phyloP scores from a whole-genome alignment of 2,329 filamentous ascomycete genomes.

The Phoma herbarum region DNA sequence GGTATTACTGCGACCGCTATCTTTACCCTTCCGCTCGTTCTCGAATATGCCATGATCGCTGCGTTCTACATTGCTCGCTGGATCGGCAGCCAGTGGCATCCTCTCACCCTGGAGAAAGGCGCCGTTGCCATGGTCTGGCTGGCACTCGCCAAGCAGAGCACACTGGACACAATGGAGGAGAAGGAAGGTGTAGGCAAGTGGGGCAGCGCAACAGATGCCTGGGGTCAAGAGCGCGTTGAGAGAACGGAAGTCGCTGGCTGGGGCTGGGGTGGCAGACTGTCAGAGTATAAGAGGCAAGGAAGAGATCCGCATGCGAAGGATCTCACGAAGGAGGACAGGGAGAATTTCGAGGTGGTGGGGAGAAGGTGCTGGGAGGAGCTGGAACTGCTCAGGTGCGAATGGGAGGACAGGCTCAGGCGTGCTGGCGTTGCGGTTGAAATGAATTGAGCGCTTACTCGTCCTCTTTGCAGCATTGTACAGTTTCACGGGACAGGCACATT shows the following conservation, averaged over 20 bases:
- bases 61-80: constrained; percentile 76
- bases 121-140: constrained; percentile 82
- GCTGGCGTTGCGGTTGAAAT: constrained; percentile 51
- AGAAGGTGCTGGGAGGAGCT: constrained; percentile 72
- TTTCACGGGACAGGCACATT: constrained; percentile 1
- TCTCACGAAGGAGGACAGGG: constrained; percentile 67
- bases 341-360: constrained; percentile 70
- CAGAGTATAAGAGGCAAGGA: constrained; percentile 60
- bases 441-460: constrained; percentile 21
- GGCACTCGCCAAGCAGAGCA: constrained; percentile 71
- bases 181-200: constrained; percentile 74
- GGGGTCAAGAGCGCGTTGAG: constrained; percentile 69
- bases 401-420: constrained; percentile 59
- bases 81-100: constrained; percentile 90
- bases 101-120: constrained; percentile 76
- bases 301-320: constrained; percentile 67
- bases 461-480: neutral
- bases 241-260: constrained; percentile 87
- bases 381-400: constrained; percentile 73
- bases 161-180: constrained; percentile 65
- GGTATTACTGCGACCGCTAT: constrained; percentile 86
- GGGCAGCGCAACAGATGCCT: constrained; percentile 75
- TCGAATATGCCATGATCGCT: constrained; percentile 73
- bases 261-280: constrained; percentile 69
- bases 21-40: constrained; percentile 74